phyloP scores from a whole-genome alignment of 768 basidiomycete genomes.

The Hypsizygus marmoreus region DNA sequence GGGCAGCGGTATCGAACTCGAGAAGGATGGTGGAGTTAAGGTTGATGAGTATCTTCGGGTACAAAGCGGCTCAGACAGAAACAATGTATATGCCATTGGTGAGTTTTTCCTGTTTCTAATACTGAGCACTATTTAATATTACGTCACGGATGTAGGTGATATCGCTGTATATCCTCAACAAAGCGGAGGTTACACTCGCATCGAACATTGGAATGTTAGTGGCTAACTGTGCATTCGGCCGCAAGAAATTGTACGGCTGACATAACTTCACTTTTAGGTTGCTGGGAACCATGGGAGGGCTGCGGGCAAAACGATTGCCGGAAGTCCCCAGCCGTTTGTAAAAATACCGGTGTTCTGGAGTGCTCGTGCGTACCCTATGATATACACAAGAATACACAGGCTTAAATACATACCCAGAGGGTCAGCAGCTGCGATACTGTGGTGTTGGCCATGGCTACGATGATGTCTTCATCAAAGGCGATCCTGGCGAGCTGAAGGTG shows the following conservation, averaged over 20 bases:
- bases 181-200: slow-evolving; percentile 53
- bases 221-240: not conserved
- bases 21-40: slow-evolving; percentile 74
- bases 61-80: slow-evolving; percentile 39
- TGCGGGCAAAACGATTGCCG: slow-evolving; percentile 78
- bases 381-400: not conserved
- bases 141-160: slow-evolving; percentile 50
- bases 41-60: slow-evolving; percentile 79
- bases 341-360: slow-evolving; percentile 92
- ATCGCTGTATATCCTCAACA: slow-evolving; percentile 78
- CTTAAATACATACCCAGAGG: no score
- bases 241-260: not conserved
- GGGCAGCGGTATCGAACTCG: slow-evolving; percentile 65
- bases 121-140: not conserved
- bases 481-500: slow-evolving; percentile 78
- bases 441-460: slow-evolving; percentile 74
- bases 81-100: slow-evolving; percentile 74
- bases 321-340: slow-evolving; percentile 62
- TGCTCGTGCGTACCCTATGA: slow-evolving; percentile 56
- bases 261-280: slow-evolving; percentile 43
- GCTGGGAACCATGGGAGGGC: slow-evolving; percentile 86
- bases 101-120: slow-evolving; percentile 12
- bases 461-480: slow-evolving; percentile 77
- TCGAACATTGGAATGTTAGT: slow-evolving; percentile 91
- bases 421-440: slow-evolving; percentile 84